Evolutionary conservation across 2,329 filamentous ascomycete genomes (phyloP), one percentile per base, ranked within the genome.

Genomic region (Aspergillus tanneri): DNA sequence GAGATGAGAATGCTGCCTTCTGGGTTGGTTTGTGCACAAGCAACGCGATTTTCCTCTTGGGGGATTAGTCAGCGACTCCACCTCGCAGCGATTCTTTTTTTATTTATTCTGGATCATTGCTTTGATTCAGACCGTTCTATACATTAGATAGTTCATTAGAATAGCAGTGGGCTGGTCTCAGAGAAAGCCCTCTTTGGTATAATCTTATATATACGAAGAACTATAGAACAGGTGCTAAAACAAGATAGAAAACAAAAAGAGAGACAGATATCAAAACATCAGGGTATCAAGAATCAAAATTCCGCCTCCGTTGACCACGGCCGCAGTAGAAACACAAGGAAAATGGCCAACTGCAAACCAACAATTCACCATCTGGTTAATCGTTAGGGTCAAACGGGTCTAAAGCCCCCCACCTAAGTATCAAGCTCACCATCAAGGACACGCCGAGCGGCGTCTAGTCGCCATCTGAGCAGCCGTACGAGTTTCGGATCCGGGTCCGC

Each of bases 391-490:
- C n/a, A n/a, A n/a, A n/a, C n/a, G n/a, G n/a, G n/a, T n/a, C n/a
- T n/a, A n/a, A n/a, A n/a, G n/a, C n/a, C n/a, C n/a, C n/a, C n/a
- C n/a, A n/a, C n/a, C 50, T 48, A 57, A 21, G 55, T 49, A 43
- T 61, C 58, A 28, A 84, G 78, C 50, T 84, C 72, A 4, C 88
- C 88, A 56, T 92, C 88, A 23, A 95, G 74, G 3, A 88, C 79
- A 43, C 81, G 78, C 50, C 84, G 82, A 4, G 90, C 90, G 43
- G 83, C 81, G 56, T 95, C 88, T 42, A 96, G 77, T 56, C 87
- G 78, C 54, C 86, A 76, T 50, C 89, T 77, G 67, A 87, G 83
- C 50, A 85, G 76, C 46, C 57, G 88, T 81, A 52, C 81, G 70
- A 58, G 77, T 77, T 49, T 78, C 70, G 55, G 72, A 71, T 55